phyloP scores from a whole-genome alignment of 345 rosid genomes.

The Erodium maritimum region DNA sequence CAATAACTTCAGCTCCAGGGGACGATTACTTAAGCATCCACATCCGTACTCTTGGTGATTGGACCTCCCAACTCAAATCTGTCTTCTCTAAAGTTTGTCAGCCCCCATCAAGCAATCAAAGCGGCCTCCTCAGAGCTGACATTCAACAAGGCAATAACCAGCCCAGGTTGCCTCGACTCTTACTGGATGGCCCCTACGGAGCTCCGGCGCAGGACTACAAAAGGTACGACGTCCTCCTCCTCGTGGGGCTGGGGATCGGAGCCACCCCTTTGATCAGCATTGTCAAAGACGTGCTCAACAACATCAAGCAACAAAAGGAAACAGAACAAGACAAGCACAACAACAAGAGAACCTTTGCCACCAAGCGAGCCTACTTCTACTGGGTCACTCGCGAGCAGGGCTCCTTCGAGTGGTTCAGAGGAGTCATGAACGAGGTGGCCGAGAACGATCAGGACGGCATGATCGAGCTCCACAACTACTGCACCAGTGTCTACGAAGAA shows the following conservation, averaged over 20 bases:
- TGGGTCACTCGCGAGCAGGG: constrained; percentile 88
- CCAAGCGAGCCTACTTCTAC: constrained; percentile 58
- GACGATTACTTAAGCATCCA: constrained; percentile 55
- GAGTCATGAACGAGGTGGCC: constrained; percentile 69
- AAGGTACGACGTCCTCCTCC: constrained; percentile 60
- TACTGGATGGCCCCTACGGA: constrained; percentile 73
- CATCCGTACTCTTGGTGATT: constrained; percentile 62
- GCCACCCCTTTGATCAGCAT: constrained; percentile 81
- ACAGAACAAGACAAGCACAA: constrained; percentile 25
- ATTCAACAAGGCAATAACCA: constrained; percentile 17
- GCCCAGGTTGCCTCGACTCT: constrained; percentile 59
- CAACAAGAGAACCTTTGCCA: constrained; percentile 32
- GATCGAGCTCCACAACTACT: constrained; percentile 62
- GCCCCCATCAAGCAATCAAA: constrained; percentile 43
- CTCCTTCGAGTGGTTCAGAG: constrained; percentile 67
- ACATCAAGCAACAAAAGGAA: constrained; percentile 53
- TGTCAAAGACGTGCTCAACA: constrained; percentile 62
- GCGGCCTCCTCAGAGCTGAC: constrained; percentile 52
- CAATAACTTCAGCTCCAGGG: constrained; percentile 55
- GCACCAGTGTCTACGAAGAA: constrained; percentile 65
- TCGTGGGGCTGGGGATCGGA: constrained; percentile 74
- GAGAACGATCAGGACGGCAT: constrained; percentile 45
- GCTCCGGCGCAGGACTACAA: constrained; percentile 82
- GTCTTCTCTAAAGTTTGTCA: constrained; percentile 54
- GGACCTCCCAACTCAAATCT: constrained; percentile 64